Base-by-base conservation (phyloP, 768 basidiomycete genomes). In the Agaricus subrufescens region DNA sequence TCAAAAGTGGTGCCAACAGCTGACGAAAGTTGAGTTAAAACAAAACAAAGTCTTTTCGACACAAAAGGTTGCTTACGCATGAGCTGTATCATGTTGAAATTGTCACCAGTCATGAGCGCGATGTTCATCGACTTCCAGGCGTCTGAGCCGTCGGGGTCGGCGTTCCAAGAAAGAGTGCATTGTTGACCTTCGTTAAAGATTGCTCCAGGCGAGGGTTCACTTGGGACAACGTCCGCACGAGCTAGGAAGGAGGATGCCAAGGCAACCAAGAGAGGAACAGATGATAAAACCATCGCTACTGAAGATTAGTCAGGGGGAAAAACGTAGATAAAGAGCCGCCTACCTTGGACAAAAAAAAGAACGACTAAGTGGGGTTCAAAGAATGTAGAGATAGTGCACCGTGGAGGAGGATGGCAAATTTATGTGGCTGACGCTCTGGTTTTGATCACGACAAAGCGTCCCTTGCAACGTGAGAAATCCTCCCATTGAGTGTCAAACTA, bases 21-120 rank as follows among this genome's bases (percentile, higher is more conserved):
- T 92, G 63, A 26, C 23, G 46, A 58, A 53, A 57, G 46, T 37
- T 37, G 25, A 57, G 48, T 25, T 25, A 19, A 27, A 45, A 12
- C 37, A 34, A 23, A 4, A 15, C n/a, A 43, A 42, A 34, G 2
- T 34, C 11, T 34, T 11, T 6, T 3, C 7, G 34, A 8, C 45
- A 48, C 12, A 34, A 49, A 29, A 48, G 38, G 15, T 52, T 31
- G 74, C 85, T 57, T 60, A 90, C 88, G 83, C 11, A 84, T 81
- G 55, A 92, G 60, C 61, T 76, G 79, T 40, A 82, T 64, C 89
- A 92, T 92, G 39, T 76, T 59, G 50, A 77, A 69, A 71, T 94
- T 92, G 64, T 77, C 66, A 4, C 91, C 91, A 1, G 87, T 85
- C 89, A 90, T 92, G 67, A 93, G 80, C 66, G 90, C 74, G 55